A percentile compares a stretch with the other conserved stretches of the same genome.
These are phyloP conservation scores for Aureobasidium sp. DNA, from an alignment of 2,329 filamentous ascomycete genomes.

Conservation along the genomic window DNA sequence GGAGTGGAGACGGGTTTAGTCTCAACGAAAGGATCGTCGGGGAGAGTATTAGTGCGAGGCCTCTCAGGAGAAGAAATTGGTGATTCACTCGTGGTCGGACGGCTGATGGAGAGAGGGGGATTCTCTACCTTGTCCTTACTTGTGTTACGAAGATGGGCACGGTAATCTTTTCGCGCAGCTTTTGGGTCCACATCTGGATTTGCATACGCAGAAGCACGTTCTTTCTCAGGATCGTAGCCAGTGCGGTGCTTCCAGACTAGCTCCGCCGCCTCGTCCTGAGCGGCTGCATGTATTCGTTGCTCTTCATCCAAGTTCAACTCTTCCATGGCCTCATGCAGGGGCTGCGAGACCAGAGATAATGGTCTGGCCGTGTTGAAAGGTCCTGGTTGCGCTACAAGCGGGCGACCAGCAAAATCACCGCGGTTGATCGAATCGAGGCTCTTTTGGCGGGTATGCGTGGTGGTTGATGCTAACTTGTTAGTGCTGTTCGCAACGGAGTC, in stretches of 20 bases:
- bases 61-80: not conserved
- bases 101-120: constrained; percentile 16
- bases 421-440: constrained; percentile 13
- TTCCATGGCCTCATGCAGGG: constrained; percentile 64
- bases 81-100: not conserved
- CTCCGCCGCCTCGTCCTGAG: constrained; percentile 70
- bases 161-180: constrained; percentile 47
- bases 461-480: not conserved
- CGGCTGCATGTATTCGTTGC: constrained; percentile 58
- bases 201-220: constrained; percentile 36
- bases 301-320: constrained; percentile 64
- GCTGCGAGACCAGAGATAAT: constrained; percentile 41
- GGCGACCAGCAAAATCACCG: constrained; percentile 28
- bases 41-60: not conserved
- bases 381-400: constrained; percentile 21
- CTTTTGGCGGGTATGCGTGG: not conserved
- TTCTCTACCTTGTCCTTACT: not conserved
- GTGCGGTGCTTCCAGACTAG: constrained; percentile 72
- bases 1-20: not conserved
- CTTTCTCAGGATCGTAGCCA: constrained; percentile 57
- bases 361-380: not conserved
- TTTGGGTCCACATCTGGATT: constrained; percentile 28
- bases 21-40: not conserved
- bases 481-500: not conserved
- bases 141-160: constrained; percentile 53